These are phyloP conservation scores for Gnetum montanum DNA, from an alignment of 75 land plant species.

Conservation along the genomic window DNA sequence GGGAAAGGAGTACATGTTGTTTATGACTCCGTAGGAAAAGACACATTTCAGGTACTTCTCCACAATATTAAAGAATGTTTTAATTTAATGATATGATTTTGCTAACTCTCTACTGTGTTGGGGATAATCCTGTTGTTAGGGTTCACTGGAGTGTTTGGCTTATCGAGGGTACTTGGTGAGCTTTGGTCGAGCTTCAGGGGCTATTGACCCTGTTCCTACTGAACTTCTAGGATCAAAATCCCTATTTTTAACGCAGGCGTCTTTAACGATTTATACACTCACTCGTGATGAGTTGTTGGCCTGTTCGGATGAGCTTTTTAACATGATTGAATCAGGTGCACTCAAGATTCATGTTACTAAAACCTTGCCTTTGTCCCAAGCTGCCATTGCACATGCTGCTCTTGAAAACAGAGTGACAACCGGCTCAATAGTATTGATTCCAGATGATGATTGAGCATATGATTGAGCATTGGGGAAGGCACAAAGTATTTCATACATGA, in stretches of 20 bases:
- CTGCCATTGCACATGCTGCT: too few species aligned
- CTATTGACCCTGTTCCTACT: constrained; percentile 59
- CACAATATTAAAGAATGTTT: background rate
- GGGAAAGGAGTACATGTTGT: constrained; percentile 75
- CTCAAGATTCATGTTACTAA: too few species aligned
- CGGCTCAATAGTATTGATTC: too few species aligned
- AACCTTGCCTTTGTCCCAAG: too few species aligned
- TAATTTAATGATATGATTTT: background rate
- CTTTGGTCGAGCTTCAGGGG: constrained; percentile 77
- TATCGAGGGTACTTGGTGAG: constrained; percentile 75
- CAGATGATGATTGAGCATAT: too few species aligned
- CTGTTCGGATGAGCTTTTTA: too few species aligned
- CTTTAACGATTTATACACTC: constrained; percentile 47
- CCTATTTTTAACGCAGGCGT: constrained; percentile 68
- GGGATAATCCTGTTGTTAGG: constrained; percentile 26
- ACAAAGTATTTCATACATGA: too few species aligned
- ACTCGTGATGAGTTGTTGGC: constrained; percentile 62
- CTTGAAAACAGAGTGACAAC: too few species aligned
- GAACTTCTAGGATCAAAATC: constrained; percentile 45
- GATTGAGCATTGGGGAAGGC: too few species aligned
- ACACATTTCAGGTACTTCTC: constrained; percentile 27
- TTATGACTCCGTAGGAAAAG: constrained; percentile 89
- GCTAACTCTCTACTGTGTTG: background rate
- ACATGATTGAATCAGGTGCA: too few species aligned
- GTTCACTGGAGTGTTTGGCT: constrained; percentile 65